Percentiles rank a stretch among this genome's conserved stretches.
These are phyloP conservation scores for Boletus putidus DNA, from an alignment of 1,284 basidiomycete genomes.

Conservation along the genomic window DNA sequence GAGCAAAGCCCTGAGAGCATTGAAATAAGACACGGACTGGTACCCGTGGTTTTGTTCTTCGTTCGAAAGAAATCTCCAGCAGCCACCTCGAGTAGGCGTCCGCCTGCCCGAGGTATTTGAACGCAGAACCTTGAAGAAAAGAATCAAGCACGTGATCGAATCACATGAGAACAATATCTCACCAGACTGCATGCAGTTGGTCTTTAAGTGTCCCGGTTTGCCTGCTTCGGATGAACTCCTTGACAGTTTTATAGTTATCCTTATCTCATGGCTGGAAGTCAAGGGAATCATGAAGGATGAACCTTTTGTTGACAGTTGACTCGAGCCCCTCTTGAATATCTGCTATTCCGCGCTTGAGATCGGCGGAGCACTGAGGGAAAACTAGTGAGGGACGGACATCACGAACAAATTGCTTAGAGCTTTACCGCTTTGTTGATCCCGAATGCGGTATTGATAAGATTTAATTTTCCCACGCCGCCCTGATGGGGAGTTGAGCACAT, in stretches of 20 bases:
- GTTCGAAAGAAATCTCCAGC: slow-evolving; percentile 4
- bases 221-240: neutral
- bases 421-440: slow-evolving; percentile 4
- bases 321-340: slow-evolving; percentile 1
- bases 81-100: neutral
- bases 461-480: slow-evolving; percentile 5
- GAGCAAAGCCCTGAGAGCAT: neutral
- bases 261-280: slow-evolving; percentile 6
- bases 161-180: neutral
- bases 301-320: slow-evolving; percentile 1
- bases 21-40: neutral
- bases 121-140: slow-evolving; percentile 3
- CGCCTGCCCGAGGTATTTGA: neutral
- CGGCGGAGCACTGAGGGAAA: neutral
- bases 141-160: neutral
- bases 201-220: neutral
- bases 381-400: neutral
- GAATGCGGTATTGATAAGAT: slow-evolving; percentile 1
- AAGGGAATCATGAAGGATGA: slow-evolving; percentile 9
- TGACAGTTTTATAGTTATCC: neutral
- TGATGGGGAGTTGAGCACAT: neutral
- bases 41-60: neutral
- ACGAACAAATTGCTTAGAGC: neutral
- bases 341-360: neutral
- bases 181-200: slow-evolving; percentile 7